A percentile compares a stretch with the other conserved stretches of the same genome.
Conservation (phyloP, 2,329 filamentous ascomycete species). For the Chaetothyriales sp. region DNA sequence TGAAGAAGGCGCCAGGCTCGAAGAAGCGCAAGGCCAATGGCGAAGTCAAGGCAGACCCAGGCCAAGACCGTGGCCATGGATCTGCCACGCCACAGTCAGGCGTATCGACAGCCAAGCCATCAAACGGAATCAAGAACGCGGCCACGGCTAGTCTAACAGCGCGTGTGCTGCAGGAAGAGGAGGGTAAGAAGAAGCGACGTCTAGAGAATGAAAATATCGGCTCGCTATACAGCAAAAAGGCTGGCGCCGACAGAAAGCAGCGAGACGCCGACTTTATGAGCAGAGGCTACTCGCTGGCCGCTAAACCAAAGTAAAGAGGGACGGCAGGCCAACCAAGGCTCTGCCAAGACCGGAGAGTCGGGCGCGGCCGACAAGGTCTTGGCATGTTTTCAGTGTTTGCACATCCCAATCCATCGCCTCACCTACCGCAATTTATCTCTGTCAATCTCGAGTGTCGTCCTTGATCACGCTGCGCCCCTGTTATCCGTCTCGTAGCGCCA, state of each 20-base stretch:
- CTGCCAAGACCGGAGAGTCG: too few relatives aligned
- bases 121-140: slow-evolving; percentile 67
- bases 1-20: slow-evolving; percentile 60
- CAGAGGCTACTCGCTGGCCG: slow-evolving; percentile 37
- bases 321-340: background rate
- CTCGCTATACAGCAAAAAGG: slow-evolving; percentile 39
- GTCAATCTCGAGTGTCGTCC: background rate
- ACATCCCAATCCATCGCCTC: background rate
- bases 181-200: slow-evolving; percentile 63
- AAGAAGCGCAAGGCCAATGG: slow-evolving; percentile 66
- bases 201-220: slow-evolving; percentile 49
- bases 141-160: slow-evolving; percentile 74
- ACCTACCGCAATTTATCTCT: background rate
- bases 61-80: slow-evolving; percentile 1
- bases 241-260: slow-evolving; percentile 19
- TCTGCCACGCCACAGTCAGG: slow-evolving; percentile 14
- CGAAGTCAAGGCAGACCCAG: slow-evolving; percentile 19
- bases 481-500: background rate
- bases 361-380: background rate
- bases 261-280: slow-evolving; percentile 46
- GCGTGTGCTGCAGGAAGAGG: slow-evolving; percentile 76
- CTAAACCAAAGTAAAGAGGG: background rate
- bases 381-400: background rate
- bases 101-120: slow-evolving; percentile 25
- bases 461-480: background rate